phyloP scores from a whole-genome alignment of 1,284 basidiomycete genomes.

The Cutaneotrichosporon curvatum region DNA sequence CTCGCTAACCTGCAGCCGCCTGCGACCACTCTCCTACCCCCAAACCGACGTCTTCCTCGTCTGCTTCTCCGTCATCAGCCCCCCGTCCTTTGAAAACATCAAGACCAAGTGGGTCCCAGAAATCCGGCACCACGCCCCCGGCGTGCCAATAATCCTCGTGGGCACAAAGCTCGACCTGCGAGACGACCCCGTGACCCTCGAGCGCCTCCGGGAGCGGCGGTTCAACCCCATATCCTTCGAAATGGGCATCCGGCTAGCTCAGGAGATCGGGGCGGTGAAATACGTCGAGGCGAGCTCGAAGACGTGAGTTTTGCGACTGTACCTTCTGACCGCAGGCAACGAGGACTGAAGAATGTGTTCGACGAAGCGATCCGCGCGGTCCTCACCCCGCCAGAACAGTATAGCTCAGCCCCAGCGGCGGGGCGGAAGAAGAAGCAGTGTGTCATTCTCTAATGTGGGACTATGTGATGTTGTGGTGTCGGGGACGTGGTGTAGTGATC shows the following conservation, averaged over 20 bases:
- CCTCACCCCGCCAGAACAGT: constrained; percentile 39
- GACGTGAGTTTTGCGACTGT: constrained; percentile 47
- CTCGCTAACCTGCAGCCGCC: constrained; percentile 57
- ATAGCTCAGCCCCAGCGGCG: too few species aligned
- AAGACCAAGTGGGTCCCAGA: constrained; percentile 72
- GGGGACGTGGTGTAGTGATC: not conserved
- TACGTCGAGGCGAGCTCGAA: constrained; percentile 95
- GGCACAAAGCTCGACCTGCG: constrained; percentile 97
- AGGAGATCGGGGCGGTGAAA: constrained; percentile 91
- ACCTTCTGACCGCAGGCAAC: constrained; percentile 15
- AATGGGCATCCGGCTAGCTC: constrained; percentile 50
- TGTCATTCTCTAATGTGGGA: constrained; percentile 34
- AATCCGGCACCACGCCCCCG: constrained; percentile 84
- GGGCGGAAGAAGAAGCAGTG: constrained; percentile 43
- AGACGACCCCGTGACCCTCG: constrained; percentile 84
- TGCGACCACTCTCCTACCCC: constrained; percentile 95
- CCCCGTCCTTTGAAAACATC: constrained; percentile 83
- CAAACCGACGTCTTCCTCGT: constrained; percentile 99
- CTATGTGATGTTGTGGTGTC: not conserved
- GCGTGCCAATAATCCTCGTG: constrained; percentile 87
- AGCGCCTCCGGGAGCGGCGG: constrained; percentile 88
- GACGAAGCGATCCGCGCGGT: constrained; percentile 84
- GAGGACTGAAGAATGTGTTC: constrained; percentile 64
- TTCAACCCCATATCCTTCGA: constrained; percentile 86
- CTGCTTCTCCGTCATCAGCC: constrained; percentile 95